These are phyloP conservation scores for Macadamia integrifolia DNA, from an alignment of 164 flowering plant species.

Conservation along the genomic window DNA sequence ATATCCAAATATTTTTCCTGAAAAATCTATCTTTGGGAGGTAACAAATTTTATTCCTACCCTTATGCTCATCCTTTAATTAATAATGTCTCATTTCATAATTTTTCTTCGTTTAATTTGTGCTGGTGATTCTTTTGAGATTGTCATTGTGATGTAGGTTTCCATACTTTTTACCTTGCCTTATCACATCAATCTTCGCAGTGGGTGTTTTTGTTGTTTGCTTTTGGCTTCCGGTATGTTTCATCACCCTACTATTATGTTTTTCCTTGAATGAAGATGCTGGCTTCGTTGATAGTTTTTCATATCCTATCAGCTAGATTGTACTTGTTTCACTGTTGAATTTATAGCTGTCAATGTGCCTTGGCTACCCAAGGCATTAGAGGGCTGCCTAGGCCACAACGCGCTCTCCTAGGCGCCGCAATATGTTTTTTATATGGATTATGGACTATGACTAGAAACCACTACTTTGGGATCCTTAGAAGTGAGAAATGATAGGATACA, in stretches of 20 bases:
- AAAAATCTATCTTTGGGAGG: conserved; percentile 50
- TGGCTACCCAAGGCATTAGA: no score
- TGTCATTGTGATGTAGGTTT: conserved; percentile 34
- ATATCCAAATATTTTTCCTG: conserved; percentile 43
- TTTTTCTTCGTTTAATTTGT: neutral
- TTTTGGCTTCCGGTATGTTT: conserved; percentile 53
- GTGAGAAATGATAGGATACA: no score
- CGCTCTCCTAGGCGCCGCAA: no score
- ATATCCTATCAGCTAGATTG: no score
- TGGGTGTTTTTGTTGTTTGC: conserved; percentile 24
- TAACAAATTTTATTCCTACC: conserved; percentile 9
- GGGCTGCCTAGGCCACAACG: no score
- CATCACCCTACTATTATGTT: neutral
- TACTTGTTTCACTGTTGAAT: no score
- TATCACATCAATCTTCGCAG: conserved; percentile 37
- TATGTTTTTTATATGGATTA: no score
- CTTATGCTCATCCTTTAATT: neutral
- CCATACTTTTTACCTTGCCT: conserved; percentile 70
- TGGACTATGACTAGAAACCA: no score
- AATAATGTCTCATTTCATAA: no score
- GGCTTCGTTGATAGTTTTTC: no score
- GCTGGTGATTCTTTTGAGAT: neutral
- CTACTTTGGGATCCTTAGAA: no score
- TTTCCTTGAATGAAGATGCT: neutral
- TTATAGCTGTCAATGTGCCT: no score